phyloP scores from a whole-genome alignment of 2,329 filamentous ascomycete species.

The Zasmidium angulare region DNA sequence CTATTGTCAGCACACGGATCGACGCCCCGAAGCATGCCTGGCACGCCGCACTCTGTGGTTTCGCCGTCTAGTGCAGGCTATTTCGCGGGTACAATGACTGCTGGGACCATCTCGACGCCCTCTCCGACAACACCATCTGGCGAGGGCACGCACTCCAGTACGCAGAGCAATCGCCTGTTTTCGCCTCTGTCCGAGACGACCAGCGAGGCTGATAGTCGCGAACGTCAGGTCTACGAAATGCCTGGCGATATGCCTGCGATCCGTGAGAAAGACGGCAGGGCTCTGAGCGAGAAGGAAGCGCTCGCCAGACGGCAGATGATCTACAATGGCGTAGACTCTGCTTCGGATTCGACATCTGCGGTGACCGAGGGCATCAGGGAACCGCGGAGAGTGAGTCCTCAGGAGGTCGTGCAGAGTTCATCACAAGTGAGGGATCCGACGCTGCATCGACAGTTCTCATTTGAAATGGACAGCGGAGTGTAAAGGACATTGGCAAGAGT shows the following conservation, averaged over 20 bases:
- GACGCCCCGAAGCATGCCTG: conserved; percentile 10
- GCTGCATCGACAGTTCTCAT: conserved; percentile 25
- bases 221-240: conserved; percentile 46
- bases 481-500: conserved; percentile 11
- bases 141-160: conserved; percentile 30
- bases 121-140: conserved; percentile 20
- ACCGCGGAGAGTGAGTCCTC: conserved; percentile 24
- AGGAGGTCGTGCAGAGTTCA: conserved; percentile 22
- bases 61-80: conserved; percentile 15
- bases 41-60: conserved; percentile 8
- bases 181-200: conserved; percentile 22
- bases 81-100: conserved; percentile 6
- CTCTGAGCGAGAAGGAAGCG: conserved; percentile 50
- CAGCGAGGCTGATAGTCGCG: conserved; percentile 31
- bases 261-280: conserved; percentile 49
- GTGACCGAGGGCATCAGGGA: conserved; percentile 14
- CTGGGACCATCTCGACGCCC: conserved; percentile 11
- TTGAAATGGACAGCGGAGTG: conserved; percentile 19
- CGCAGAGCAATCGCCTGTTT: conserved; percentile 21
- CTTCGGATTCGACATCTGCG: conserved; percentile 12
- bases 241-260: conserved; percentile 57
- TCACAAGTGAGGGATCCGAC: conserved; percentile 13
- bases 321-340: conserved; percentile 46
- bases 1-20: conserved; percentile 21
- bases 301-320: conserved; percentile 45